These are phyloP conservation scores for Hanseniaspora valbyensis DNA, from an alignment of 805 yeast genomes.

Conservation along the genomic window DNA sequence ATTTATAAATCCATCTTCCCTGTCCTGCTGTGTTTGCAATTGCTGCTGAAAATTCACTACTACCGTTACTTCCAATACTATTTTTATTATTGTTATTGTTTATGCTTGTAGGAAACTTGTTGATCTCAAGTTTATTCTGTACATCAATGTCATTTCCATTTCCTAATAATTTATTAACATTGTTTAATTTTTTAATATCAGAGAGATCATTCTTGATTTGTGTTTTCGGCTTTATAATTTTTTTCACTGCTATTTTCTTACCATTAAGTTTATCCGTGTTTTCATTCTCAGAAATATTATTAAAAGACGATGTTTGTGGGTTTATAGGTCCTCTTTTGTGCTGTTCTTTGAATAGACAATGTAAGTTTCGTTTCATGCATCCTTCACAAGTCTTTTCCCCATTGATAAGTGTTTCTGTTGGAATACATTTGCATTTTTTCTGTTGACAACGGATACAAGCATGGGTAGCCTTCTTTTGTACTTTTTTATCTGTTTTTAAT, in stretches of 20 bases:
- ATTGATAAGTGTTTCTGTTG: background rate
- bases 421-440: conserved; percentile 13
- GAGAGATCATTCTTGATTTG: too few species aligned
- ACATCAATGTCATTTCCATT: too few species aligned
- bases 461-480: conserved; percentile 1
- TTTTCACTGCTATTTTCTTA: too few species aligned
- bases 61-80: background rate
- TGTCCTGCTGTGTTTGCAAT: background rate
- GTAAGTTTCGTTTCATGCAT: background rate
- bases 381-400: background rate
- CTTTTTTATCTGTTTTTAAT: background rate
- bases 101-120: too few species aligned
- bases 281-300: background rate
- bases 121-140: too few species aligned
- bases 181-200: too few species aligned
- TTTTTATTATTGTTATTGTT: too few species aligned
- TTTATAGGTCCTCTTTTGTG: conserved; percentile 9
- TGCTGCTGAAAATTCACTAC: too few species aligned
- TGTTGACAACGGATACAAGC: conserved; percentile 10
- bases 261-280: background rate
- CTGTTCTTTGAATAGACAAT: conserved; percentile 6
- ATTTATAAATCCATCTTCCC: conserved; percentile 4
- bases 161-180: too few species aligned
- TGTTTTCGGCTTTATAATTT: too few species aligned
- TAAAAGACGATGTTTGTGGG: too few species aligned